These are phyloP conservation scores for Coemansia sp. DNA, from an alignment of 371 early-diverging fungal genomes.

Conservation along the genomic window DNA sequence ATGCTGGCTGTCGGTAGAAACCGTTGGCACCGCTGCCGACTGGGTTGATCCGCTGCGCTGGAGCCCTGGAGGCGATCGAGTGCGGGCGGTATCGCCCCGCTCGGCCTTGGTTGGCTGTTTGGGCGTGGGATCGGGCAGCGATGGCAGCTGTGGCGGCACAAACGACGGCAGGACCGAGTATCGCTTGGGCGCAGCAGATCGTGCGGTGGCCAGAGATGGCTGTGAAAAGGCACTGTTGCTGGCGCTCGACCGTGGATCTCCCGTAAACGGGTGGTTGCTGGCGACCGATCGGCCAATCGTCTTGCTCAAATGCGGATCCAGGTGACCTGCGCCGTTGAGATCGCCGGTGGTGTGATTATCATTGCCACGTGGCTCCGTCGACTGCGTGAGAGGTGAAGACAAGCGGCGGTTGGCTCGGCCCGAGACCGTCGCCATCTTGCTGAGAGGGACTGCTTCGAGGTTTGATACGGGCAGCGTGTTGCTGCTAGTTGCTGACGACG, in stretches of 20 bases:
- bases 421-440: slow-evolving; percentile 21
- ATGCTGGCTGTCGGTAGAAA: background rate
- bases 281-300: background rate
- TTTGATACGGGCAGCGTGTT: background rate
- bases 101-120: background rate
- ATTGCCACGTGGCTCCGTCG: slow-evolving; percentile 1
- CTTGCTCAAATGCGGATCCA: background rate
- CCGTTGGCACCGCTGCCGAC: background rate
- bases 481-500: background rate
- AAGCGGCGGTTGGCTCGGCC: slow-evolving; percentile 13
- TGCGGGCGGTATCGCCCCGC: background rate
- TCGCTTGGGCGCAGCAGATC: slow-evolving; percentile 28
- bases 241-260: background rate
- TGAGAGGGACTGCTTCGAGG: too few species aligned
- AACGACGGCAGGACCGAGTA: slow-evolving; percentile 32
- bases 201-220: slow-evolving; percentile 30
- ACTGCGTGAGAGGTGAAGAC: slow-evolving; percentile 5
- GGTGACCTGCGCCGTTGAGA: slow-evolving; percentile 1
- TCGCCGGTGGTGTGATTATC: background rate
- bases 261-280: slow-evolving; percentile 6
- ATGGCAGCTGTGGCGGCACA: slow-evolving; percentile 4
- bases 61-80: slow-evolving; percentile 3
- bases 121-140: background rate
- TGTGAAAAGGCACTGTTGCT: slow-evolving; percentile 21
- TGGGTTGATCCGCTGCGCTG: slow-evolving; percentile 27